Conservation (phyloP, 768 basidiomycete species). For the Mrakia frigida region DNA sequence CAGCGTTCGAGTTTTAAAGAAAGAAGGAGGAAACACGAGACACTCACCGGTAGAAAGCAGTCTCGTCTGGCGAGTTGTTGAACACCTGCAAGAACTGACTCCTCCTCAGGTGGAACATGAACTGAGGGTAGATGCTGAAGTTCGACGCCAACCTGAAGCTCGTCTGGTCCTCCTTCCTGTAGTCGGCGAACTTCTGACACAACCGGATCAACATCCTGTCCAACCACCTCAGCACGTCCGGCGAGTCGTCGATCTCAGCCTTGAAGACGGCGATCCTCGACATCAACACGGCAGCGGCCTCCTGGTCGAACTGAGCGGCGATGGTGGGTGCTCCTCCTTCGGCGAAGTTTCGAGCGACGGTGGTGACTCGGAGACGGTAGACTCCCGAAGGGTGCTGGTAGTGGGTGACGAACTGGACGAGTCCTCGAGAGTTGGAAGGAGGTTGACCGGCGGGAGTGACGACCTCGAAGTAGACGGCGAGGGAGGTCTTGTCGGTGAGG, state of each 20-base stretch:
- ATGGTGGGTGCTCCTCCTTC: conserved; percentile 94
- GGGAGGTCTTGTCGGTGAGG: conserved; percentile 77
- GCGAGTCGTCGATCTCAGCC: conserved; percentile 95
- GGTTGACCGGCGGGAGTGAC: conserved; percentile 88
- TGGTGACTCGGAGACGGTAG: conserved; percentile 91
- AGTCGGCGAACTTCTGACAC: conserved; percentile 99
- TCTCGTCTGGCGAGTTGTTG: conserved; percentile 99
- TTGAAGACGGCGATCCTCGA: conserved; percentile 98
- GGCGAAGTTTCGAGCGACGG: conserved; percentile 93
- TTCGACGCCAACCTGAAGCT: conserved; percentile 90
- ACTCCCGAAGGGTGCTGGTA: conserved; percentile 98
- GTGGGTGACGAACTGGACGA: conserved; percentile 97
- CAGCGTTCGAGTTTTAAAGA: not conserved
- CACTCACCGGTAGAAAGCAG: conserved; percentile 86
- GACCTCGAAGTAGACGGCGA: conserved; percentile 95
- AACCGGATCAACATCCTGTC: conserved; percentile 97
- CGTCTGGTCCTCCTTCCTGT: conserved; percentile 92
- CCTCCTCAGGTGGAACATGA: conserved; percentile 98
- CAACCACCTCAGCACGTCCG: conserved; percentile 93
- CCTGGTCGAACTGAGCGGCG: conserved; percentile 92
- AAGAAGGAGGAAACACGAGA: not conserved
- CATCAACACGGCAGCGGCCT: conserved; percentile 96
- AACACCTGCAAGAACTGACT: conserved; percentile 99
- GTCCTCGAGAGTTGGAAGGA: conserved; percentile 74
- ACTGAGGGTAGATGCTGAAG: conserved; percentile 98